Base-by-base conservation (phyloP, 371 early-diverging fungal genomes). In the Encephalitozoon intestinalis region DNA sequence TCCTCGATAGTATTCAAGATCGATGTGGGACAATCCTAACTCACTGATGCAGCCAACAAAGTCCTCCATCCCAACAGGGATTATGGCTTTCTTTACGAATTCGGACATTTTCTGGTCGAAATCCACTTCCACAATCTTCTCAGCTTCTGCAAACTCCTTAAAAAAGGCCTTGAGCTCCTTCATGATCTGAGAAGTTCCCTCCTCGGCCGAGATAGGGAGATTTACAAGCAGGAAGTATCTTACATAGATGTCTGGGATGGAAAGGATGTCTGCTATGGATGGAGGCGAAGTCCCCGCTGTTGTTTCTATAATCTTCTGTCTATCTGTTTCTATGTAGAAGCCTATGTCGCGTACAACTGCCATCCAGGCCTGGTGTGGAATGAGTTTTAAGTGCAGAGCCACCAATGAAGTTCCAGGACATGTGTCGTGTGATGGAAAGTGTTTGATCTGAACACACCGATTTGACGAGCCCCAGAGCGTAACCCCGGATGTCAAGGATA, bases 1-100 rank as follows among this genome's bases (percentile, higher is more conserved):
- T 23, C 70, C 63, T 63, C 78, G 72, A 34, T 69, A 74, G 40
- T 72, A 63, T 15, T 76, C 52, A 25, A 73, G 46, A 67, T 81
- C 70, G 15, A 50, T 31, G 18, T 11, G n/a, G 0, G 49, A 68
- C 28, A 12, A 21, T 2, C 11, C 25, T 25, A 46, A 30, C 43
- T 40, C 68, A 28, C 28, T 12, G 2, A 34, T 11, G 28, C 30
- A 58, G 31, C 58, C 11, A 4, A 58, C 15, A 21, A 58, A 58
- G 28, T 58, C 58, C 37, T 58, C 58, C 34, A 58, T 58, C 6
- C 18, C 58, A 11, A 25, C n/a, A 7, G 58, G 58, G 15, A 58
- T 15, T 4, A 58, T 58, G 25, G 34, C n/a, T 15, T 37, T 30
- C 18, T 21, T 58, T 4, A 58, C 34, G 15, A 58, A 34, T 18